A percentile compares a stretch with the other conserved stretches of the same genome.
These are phyloP conservation scores for Fremontodendron californicum DNA, from an alignment of 345 rosid genomes.

Conservation along the genomic window DNA sequence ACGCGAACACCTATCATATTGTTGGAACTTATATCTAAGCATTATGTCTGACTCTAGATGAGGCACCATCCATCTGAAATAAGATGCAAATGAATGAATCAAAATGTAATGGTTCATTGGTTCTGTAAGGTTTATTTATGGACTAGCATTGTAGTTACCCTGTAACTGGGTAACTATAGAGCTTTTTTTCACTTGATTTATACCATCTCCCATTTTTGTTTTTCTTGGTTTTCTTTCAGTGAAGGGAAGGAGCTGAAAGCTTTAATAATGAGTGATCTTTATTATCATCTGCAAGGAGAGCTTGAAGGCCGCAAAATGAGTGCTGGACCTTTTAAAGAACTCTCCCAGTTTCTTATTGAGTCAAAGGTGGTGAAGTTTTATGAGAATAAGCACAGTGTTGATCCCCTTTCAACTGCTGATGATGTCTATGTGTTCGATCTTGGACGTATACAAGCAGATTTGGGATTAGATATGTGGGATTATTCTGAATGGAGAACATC, in stretches of 20 bases:
- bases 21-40: constrained; percentile 5
- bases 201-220: not conserved
- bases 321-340: constrained; percentile 84
- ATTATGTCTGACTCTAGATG: not conserved
- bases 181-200: not conserved
- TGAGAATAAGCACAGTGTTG: constrained; percentile 31
- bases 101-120: not conserved
- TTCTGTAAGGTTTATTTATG: constrained; percentile 1
- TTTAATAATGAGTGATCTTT: constrained; percentile 67
- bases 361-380: constrained; percentile 53
- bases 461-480: constrained; percentile 71
- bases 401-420: constrained; percentile 25
- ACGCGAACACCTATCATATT: constrained; percentile 3
- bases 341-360: constrained; percentile 58
- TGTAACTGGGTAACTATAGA: not conserved
- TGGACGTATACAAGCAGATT: constrained; percentile 40
- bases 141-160: not conserved
- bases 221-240: constrained; percentile 42
- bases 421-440: constrained; percentile 47
- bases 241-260: constrained; percentile 61
- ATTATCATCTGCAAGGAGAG: constrained; percentile 83
- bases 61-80: not conserved
- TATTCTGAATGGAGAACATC: constrained; percentile 72
- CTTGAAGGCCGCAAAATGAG: constrained; percentile 78
- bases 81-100: not conserved